These are phyloP conservation scores for Boletus sp. DNA, from an alignment of 1,284 basidiomycete species.

Conservation along the genomic window DNA sequence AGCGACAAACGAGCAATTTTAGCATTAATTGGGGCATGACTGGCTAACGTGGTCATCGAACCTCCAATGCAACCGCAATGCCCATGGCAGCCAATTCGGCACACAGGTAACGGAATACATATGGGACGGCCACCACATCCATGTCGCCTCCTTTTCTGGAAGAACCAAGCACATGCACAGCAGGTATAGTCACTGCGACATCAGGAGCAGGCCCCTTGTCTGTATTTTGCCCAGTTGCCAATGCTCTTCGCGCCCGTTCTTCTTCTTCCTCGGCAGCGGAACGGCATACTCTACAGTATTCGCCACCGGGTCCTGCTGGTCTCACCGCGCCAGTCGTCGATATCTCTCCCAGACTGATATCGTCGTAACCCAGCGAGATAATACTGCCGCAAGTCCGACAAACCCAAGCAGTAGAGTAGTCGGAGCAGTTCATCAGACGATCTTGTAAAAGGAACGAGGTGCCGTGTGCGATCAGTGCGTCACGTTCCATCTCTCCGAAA, in stretches of 20 bases:
- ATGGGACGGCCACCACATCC: slow-evolving; percentile 94
- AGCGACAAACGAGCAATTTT: not conserved
- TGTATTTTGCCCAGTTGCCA: slow-evolving; percentile 47
- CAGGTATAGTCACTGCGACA: slow-evolving; percentile 59
- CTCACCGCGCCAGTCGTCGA: slow-evolving; percentile 48
- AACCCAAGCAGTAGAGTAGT: slow-evolving; percentile 98
- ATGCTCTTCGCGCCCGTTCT: slow-evolving; percentile 49
- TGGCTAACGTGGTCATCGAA: slow-evolving; percentile 40
- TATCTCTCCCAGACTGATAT: slow-evolving; percentile 67
- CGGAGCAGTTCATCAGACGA: slow-evolving; percentile 98
- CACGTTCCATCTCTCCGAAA: slow-evolving; percentile 99
- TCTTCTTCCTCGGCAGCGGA: slow-evolving; percentile 62
- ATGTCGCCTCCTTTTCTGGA: slow-evolving; percentile 71
- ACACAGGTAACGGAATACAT: slow-evolving; percentile 88
- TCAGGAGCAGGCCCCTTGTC: slow-evolving; percentile 41
- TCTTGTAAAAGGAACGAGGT: slow-evolving; percentile 98
- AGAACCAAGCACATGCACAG: slow-evolving; percentile 58
- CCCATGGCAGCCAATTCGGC: slow-evolving; percentile 85
- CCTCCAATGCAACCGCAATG: slow-evolving; percentile 74
- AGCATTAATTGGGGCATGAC: not conserved
- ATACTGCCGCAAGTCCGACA: slow-evolving; percentile 95
- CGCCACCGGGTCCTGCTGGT: slow-evolving; percentile 68
- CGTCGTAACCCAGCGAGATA: slow-evolving; percentile 93
- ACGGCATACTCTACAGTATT: slow-evolving; percentile 91
- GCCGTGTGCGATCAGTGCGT: slow-evolving; percentile 97